phyloP scores from a whole-genome alignment of 1,284 basidiomycete species.

The Leccinum griseonigrum region DNA sequence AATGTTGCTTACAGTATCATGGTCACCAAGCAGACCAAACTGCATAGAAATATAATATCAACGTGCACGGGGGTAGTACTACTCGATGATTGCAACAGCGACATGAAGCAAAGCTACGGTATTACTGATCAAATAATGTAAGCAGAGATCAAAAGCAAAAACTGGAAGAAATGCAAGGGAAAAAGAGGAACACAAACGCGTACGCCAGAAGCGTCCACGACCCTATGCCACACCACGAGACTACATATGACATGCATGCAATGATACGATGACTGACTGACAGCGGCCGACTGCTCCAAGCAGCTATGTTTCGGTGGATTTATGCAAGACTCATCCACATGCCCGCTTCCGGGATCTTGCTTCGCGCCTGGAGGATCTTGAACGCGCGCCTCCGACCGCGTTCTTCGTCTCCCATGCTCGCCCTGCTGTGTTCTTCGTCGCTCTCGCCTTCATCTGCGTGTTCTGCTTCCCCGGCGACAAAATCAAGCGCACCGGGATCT shows the following conservation, averaged over 20 bases:
- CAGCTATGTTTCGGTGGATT: constrained; percentile 3
- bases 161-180: neutral
- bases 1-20: neutral
- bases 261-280: neutral
- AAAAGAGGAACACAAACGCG: neutral
- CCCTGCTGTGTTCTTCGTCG: constrained; percentile 29
- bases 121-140: constrained; percentile 38
- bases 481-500: constrained; percentile 69
- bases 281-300: neutral
- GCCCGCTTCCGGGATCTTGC: constrained; percentile 57
- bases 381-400: constrained; percentile 58
- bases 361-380: constrained; percentile 63
- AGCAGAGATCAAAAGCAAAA: constrained; percentile 1
- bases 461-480: constrained; percentile 44
- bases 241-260: neutral
- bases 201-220: constrained; percentile 9
- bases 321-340: constrained; percentile 78
- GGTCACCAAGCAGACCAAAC: neutral
- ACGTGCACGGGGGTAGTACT: constrained; percentile 13
- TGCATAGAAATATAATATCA: constrained; percentile 14
- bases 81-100: constrained; percentile 26
- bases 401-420: constrained; percentile 31
- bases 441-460: constrained; percentile 42
- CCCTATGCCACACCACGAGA: constrained; percentile 9
- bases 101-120: constrained; percentile 32